A percentile compares a stretch with the other conserved stretches of the same genome.
Evolutionary conservation across 331 rosid genomes (phyloP).

Genomic region (Telfairia occidentalis): DNA sequence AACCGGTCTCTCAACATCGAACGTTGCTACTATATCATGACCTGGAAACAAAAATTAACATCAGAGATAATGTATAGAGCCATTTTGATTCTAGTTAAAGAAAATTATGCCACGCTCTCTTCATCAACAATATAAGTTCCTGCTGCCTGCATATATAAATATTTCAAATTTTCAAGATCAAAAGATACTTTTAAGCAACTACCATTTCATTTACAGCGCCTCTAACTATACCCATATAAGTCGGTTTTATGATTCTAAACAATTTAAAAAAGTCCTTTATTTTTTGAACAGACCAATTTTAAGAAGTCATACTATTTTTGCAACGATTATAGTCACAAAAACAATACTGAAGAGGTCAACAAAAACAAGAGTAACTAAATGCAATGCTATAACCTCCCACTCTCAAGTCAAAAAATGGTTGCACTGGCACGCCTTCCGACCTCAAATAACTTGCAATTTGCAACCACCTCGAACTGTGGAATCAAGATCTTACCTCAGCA

Average conservation of each 20-base stretch:
- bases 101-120: not conserved
- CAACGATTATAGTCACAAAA: not conserved
- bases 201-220: not conserved
- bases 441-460: not conserved
- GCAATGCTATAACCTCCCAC: not conserved
- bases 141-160: not conserved
- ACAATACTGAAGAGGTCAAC: not conserved
- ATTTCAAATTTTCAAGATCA: not conserved
- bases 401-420: not conserved
- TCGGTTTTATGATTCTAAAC: not conserved
- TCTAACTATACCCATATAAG: not conserved
- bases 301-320: not conserved
- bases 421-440: not conserved
- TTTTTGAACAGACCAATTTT: no score
- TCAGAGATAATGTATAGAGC: not conserved
- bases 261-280: not conserved
- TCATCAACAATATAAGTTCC: not conserved
- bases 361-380: not conserved
- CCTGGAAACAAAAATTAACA: constrained; percentile 28
- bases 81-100: not conserved
- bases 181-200: not conserved
- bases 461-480: not conserved
- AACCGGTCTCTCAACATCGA: constrained; percentile 37
- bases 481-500: not conserved
- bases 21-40: constrained; percentile 73